Percentiles rank a stretch among this genome's conserved stretches.
Evolutionary conservation across 1,284 basidiomycete species (phyloP).

Genomic region (Puccinia polysora): DNA sequence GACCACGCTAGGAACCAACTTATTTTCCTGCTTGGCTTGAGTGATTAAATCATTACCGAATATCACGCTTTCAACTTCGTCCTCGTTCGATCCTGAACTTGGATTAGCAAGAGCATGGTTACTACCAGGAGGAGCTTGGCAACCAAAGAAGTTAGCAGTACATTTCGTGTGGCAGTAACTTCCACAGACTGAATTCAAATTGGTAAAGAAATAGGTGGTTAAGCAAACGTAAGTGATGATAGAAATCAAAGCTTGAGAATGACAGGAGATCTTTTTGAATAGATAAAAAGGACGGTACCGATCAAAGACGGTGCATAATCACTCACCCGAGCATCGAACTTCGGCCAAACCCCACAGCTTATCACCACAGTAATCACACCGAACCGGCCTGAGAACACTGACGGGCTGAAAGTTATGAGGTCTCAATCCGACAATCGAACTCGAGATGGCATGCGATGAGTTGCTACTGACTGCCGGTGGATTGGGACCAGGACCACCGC

Average conservation of each 20-base stretch:
- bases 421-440: slow-evolving; percentile 45
- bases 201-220: not conserved
- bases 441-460: not conserved
- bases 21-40: slow-evolving; percentile 71
- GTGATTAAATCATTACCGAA: slow-evolving; percentile 82
- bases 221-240: too few relatives aligned
- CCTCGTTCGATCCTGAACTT: not conserved
- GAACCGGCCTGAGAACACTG: slow-evolving; percentile 77
- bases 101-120: not conserved
- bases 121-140: slow-evolving; percentile 4
- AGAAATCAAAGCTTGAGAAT: too few relatives aligned
- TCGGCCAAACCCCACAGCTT: slow-evolving; percentile 96
- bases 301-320: too few relatives aligned
- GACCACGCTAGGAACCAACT: slow-evolving; percentile 77
- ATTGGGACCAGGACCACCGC: not conserved
- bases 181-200: slow-evolving; percentile 12
- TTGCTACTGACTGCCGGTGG: not conserved
- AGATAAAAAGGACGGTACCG: not conserved
- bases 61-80: slow-evolving; percentile 63
- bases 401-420: slow-evolving; percentile 84
- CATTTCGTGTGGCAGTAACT: slow-evolving; percentile 41
- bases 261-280: not conserved
- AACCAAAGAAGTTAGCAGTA: slow-evolving; percentile 39
- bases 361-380: slow-evolving; percentile 92
- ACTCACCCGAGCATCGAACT: slow-evolving; percentile 65